Conservation (phyloP, 2,329 filamentous ascomycete species). For the Myriosclerotinia scirpicola region DNA sequence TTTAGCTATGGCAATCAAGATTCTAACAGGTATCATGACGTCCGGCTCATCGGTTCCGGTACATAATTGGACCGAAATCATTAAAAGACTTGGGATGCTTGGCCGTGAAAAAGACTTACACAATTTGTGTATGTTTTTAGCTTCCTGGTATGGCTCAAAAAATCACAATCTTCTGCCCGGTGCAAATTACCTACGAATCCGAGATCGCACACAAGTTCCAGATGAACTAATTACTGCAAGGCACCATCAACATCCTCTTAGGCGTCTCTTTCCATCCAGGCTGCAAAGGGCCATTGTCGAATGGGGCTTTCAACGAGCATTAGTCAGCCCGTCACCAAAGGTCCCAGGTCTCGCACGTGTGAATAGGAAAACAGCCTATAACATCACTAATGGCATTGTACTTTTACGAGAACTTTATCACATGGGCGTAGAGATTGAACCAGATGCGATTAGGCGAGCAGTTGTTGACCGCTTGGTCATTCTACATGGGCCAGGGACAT, state of each 20-base stretch:
- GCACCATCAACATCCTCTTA: conserved; percentile 41
- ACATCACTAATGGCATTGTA: conserved; percentile 34
- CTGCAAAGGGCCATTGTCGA: conserved; percentile 50
- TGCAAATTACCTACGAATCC: conserved; percentile 17
- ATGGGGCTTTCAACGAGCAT: conserved; percentile 48
- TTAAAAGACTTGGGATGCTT: conserved; percentile 60
- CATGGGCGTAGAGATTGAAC: conserved; percentile 31
- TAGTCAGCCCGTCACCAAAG: conserved; percentile 15
- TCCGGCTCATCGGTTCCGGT: conserved; percentile 46
- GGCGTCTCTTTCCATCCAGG: conserved; percentile 44
- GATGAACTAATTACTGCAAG: conserved; percentile 27
- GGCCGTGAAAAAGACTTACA: conserved; percentile 52
- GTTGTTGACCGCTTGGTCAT: conserved; percentile 35
- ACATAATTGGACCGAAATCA: conserved; percentile 55
- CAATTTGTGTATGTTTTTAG: conserved; percentile 52
- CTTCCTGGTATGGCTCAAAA: conserved; percentile 42
- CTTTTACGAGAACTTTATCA: conserved; percentile 34
- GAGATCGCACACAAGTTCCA: conserved; percentile 25
- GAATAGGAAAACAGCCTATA: background rate
- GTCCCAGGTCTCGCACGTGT: background rate
- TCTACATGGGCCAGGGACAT: conserved; percentile 35
- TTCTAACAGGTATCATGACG: conserved; percentile 50
- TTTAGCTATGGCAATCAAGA: conserved; percentile 44
- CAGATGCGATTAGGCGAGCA: conserved; percentile 26
- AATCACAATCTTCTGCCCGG: conserved; percentile 5